These are phyloP conservation scores for Ceratobasidium papillatum DNA, from an alignment of 1,284 basidiomycete genomes.

Conservation along the genomic window DNA sequence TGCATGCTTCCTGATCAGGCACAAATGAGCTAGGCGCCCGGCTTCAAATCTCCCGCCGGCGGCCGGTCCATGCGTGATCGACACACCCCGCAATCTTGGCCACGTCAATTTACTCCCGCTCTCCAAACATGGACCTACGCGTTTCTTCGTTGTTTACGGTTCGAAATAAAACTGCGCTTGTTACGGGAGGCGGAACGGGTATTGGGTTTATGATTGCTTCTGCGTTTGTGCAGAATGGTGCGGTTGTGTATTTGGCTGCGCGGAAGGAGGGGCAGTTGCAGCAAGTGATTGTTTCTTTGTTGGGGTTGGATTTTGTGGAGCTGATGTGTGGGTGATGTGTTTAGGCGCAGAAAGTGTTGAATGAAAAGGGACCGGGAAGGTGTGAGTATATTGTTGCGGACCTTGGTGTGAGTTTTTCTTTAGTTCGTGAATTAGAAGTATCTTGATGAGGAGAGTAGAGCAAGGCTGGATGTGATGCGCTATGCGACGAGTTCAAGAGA, in stretches of 20 bases:
- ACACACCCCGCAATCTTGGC: not conserved
- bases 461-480: slow-evolving; percentile 81
- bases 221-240: slow-evolving; percentile 81
- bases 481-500: slow-evolving; percentile 73
- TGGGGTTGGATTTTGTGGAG: not conserved
- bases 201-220: slow-evolving; percentile 84
- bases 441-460: slow-evolving; percentile 55
- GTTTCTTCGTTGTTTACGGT: slow-evolving; percentile 74
- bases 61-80: not conserved
- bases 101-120: not conserved
- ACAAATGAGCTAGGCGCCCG: not conserved
- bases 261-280: slow-evolving; percentile 80
- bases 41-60: not conserved
- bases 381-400: slow-evolving; percentile 78
- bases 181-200: slow-evolving; percentile 82
- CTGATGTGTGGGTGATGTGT: not conserved
- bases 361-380: slow-evolving; percentile 64
- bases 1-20: too few species aligned
- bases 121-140: slow-evolving; percentile 59
- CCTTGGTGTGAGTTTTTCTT: slow-evolving; percentile 62
- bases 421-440: not conserved
- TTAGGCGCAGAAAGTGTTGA: slow-evolving; percentile 58
- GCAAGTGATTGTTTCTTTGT: slow-evolving; percentile 60
- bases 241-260: slow-evolving; percentile 85
- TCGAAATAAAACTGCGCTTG: slow-evolving; percentile 72